phyloP scores from a whole-genome alignment of 306 rosid species.

The Glycyrrhiza uralensis region DNA sequence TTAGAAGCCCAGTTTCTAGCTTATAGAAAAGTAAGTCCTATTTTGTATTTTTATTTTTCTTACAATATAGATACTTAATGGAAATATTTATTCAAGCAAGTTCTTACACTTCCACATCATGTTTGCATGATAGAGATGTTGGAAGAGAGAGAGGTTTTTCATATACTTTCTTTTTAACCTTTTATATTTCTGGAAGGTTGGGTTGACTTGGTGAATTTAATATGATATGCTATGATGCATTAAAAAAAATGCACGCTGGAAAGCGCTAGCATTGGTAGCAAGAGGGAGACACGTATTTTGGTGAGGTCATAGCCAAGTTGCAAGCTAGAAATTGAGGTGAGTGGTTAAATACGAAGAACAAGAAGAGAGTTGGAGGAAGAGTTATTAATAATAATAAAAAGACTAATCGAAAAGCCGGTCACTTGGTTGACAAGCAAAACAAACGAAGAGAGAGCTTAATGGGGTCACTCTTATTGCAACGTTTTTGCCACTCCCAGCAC shows the following conservation, averaged over 20 bases:
- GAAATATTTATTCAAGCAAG: no score
- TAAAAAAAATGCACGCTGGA: not conserved
- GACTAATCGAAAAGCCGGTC: not conserved
- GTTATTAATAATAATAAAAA: not conserved
- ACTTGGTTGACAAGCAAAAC: slow-evolving; percentile 58
- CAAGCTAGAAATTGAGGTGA: not conserved
- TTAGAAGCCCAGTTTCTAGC: no score
- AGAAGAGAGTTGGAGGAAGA: not conserved
- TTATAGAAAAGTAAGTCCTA: no score
- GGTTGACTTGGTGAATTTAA: slow-evolving; percentile 21
- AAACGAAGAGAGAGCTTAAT: not conserved
- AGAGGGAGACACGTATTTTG: slow-evolving; percentile 15
- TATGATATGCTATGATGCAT: not conserved
- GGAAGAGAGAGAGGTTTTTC: not conserved
- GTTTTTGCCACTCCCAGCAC: slow-evolving; percentile 1
- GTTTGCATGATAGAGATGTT: not conserved
- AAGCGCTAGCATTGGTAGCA: not conserved
- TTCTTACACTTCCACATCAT: not conserved
- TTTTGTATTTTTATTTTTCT: no score
- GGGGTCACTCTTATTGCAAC: slow-evolving; percentile 20
- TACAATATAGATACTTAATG: no score
- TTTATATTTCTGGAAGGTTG: not conserved
- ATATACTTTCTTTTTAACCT: not conserved
- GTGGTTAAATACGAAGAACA: slow-evolving; percentile 13
- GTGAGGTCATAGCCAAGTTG: slow-evolving; percentile 9